Base-by-base conservation (phyloP, 805 yeast species). In the Wickerhamomyces bisporus region DNA sequence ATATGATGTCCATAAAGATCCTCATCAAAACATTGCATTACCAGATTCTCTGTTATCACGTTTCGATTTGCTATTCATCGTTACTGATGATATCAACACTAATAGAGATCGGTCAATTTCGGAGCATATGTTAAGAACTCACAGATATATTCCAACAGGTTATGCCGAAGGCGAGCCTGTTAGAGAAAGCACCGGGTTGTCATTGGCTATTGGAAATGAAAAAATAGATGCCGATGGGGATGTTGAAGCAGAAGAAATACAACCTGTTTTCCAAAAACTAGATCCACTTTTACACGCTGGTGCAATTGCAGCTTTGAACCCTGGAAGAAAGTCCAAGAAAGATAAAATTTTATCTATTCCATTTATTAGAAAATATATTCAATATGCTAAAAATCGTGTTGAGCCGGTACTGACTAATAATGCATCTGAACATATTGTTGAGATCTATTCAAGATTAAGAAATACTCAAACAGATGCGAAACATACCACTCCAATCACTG, bases 11-110 rank as follows among this genome's bases (percentile, higher is more conserved):
- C 94, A 86, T 62, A 87, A 86, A 65, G 95, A 91, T 51, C 98
- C 98, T 3, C 96, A 89, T 62, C 85, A 86, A 60, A 93, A 93
- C 59, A 93, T 93, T 52, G 98, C 98, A 0, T 71, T 93, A 38
- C 98, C 98, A 2, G 98, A 93, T 65, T 93, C 98, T 10, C 70
- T 93, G 42, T 71, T 93, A 43, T 91, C 98, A 14, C 95, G 98
- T 77, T 93, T 93, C 56, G 98, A 93, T 73, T 73, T 93, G 57
- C 64, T 93, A 36, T 93, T 93, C 54, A 93, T 93, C 34, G 97
- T 93, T 8, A 93, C 98, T 0, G 98, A 93, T 63, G 97, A 93
- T 52, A 86, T 91, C 25, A 77, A 86, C 41, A 94, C 87, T 44
- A 71, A 75, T 17, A 78, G 82, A 55, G 98, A 93, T 58, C 73